These are phyloP conservation scores for Sphaerulina vaccinii DNA, from an alignment of 2,329 filamentous ascomycete genomes.

Conservation along the genomic window DNA sequence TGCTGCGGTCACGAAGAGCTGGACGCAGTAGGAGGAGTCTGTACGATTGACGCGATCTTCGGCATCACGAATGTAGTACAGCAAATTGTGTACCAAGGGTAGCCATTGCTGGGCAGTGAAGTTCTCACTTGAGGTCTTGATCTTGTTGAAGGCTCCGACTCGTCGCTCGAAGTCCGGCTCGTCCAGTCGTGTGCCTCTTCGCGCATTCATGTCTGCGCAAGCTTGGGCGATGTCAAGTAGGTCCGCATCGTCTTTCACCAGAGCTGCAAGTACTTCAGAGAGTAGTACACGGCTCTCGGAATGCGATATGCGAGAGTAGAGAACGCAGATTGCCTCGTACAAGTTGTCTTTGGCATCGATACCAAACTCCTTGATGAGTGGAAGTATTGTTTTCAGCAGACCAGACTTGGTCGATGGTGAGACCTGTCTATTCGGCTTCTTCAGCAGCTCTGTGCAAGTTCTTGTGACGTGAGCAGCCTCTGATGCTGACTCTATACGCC, in stretches of 20 bases:
- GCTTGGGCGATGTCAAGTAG: slow-evolving; percentile 65
- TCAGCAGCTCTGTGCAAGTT: slow-evolving; percentile 76
- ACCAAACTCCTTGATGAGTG: slow-evolving; percentile 53
- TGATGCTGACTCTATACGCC: slow-evolving; percentile 64
- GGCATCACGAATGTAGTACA: slow-evolving; percentile 80
- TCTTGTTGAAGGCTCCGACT: slow-evolving; percentile 69
- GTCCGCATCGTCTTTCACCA: slow-evolving; percentile 63
- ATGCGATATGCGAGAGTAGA: slow-evolving; percentile 91
- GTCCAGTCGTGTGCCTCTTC: slow-evolving; percentile 71
- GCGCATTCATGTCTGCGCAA: slow-evolving; percentile 78
- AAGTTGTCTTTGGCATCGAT: slow-evolving; percentile 50
- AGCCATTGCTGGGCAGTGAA: slow-evolving; percentile 77
- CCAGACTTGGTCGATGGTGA: slow-evolving; percentile 79
- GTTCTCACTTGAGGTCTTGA: slow-evolving; percentile 63
- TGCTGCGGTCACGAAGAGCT: slow-evolving; percentile 67
- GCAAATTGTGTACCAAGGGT: slow-evolving; percentile 82
- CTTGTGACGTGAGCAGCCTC: slow-evolving; percentile 76
- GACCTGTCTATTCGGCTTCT: slow-evolving; percentile 80
- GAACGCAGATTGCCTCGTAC: slow-evolving; percentile 70
- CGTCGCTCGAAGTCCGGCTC: slow-evolving; percentile 86
- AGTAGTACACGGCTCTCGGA: slow-evolving; percentile 71
- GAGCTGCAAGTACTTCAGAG: slow-evolving; percentile 68
- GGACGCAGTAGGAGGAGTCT: slow-evolving; percentile 79
- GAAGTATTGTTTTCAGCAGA: slow-evolving; percentile 75
- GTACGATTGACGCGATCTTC: slow-evolving; percentile 84